These are phyloP conservation scores for Sclerotiophoma versabilis DNA, from an alignment of 2,329 filamentous ascomycete species.

Conservation along the genomic window DNA sequence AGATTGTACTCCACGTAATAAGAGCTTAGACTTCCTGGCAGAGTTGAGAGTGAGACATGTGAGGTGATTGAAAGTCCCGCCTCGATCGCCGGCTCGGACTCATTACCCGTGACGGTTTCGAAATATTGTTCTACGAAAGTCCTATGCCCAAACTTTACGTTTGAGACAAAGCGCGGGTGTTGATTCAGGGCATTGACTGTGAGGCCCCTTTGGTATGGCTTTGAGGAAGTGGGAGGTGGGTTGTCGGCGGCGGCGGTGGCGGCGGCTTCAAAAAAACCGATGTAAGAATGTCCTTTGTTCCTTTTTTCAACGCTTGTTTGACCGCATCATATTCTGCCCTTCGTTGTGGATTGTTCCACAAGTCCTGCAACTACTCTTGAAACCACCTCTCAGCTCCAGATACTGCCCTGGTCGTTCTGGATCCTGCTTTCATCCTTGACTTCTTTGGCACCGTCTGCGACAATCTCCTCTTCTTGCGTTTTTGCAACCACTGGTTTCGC, in stretches of 20 bases:
- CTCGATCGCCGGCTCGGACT: neutral
- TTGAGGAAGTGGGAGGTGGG: no score
- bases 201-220: no score
- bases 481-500: neutral
- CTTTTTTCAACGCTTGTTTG: neutral
- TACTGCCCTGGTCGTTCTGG: neutral
- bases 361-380: neutral
- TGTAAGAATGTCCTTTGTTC: neutral
- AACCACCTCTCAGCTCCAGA: neutral
- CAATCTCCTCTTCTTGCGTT: no score
- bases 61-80: neutral
- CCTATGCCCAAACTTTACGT: no score
- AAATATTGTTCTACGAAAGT: neutral
- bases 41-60: no score
- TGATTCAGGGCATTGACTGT: no score
- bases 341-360: neutral
- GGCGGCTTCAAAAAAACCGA: no score
- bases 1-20: neutral
- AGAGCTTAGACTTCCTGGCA: no score
- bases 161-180: no score
- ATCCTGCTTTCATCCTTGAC: neutral
- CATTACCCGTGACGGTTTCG: neutral
- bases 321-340: neutral
- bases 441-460: neutral
- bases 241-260: no score